Evolutionary conservation across 139 green algal genomes (phyloP).

Genomic region (Ettlia oleoabundans): DNA sequence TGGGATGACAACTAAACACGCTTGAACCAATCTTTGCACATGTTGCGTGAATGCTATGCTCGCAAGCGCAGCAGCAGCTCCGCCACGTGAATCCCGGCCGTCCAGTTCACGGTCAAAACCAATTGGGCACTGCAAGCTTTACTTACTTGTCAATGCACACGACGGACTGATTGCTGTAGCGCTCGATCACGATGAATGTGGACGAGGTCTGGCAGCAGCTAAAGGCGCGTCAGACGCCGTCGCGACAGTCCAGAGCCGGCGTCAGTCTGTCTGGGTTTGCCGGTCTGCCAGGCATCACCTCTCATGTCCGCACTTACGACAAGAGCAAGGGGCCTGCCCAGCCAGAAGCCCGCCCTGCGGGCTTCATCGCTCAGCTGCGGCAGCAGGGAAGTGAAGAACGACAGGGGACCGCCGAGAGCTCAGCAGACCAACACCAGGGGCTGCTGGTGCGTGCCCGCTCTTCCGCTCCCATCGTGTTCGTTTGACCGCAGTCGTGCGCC

Average conservation of each 20-base stretch:
- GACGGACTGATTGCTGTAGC: too few species aligned
- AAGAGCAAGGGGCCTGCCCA: background rate
- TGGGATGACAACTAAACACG: too few species aligned
- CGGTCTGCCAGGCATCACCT: constrained; percentile 10
- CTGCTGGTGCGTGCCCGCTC: constrained; percentile 17
- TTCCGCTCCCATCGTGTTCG: too few species aligned
- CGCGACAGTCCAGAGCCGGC: background rate
- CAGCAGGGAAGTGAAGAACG: background rate
- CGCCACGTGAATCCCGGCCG: too few species aligned
- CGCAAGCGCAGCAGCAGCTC: too few species aligned
- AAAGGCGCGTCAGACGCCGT: background rate
- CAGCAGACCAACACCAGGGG: background rate
- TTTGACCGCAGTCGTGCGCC: background rate
- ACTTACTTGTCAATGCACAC: too few species aligned
- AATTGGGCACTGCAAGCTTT: too few species aligned
- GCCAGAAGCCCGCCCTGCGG: background rate
- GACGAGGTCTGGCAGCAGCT: constrained; percentile 16
- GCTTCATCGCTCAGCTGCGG: constrained; percentile 21
- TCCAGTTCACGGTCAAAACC: too few species aligned
- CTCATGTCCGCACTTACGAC: background rate
- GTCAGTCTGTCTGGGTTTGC: background rate
- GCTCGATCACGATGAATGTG: background rate
- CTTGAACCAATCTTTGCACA: too few species aligned
- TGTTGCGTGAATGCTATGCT: too few species aligned
- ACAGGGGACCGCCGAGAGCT: background rate